phyloP scores from a whole-genome alignment of 2,329 filamentous ascomycete species.

The Myriosclerotinia curreyana region DNA sequence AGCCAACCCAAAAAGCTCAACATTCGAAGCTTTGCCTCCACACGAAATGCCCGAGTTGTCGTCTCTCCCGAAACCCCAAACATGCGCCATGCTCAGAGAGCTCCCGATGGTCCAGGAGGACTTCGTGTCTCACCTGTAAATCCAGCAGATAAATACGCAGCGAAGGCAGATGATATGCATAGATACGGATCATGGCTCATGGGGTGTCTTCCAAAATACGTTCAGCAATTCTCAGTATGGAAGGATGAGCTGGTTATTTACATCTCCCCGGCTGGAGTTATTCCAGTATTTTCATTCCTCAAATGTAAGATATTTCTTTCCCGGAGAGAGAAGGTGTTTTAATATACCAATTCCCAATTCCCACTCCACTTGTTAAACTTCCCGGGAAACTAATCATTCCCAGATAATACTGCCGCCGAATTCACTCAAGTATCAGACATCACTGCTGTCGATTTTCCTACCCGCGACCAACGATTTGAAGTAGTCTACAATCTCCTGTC shows the following conservation, averaged over 20 bases:
- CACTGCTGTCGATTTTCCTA: conserved; percentile 94
- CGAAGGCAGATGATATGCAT: conserved; percentile 84
- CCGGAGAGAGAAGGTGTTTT: not conserved
- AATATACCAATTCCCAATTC: not conserved
- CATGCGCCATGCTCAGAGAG: conserved; percentile 62
- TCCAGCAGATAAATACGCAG: conserved; percentile 86
- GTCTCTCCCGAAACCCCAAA: conserved; percentile 58
- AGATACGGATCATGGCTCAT: conserved; percentile 95
- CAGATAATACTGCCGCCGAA: conserved; percentile 93
- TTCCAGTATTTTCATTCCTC: conserved; percentile 90
- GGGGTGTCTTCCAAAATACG: conserved; percentile 93
- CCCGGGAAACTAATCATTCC: conserved; percentile 24
- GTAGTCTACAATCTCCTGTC: conserved; percentile 96
- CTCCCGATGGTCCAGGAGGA: conserved; percentile 46
- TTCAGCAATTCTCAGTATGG: conserved; percentile 99
- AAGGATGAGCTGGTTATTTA: conserved; percentile 97
- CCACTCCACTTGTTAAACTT: not conserved
- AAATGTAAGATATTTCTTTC: conserved; percentile 54
- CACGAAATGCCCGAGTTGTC: conserved; percentile 43
- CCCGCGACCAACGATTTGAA: conserved; percentile 92
- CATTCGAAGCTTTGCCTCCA: conserved; percentile 41
- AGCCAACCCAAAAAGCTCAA: conserved; percentile 30
- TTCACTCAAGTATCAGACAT: conserved; percentile 92
- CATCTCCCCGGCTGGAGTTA: conserved; percentile 81
- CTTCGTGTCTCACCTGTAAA: conserved; percentile 81